Evolutionary conservation across 2,329 filamentous ascomycete species (phyloP).

Genomic region (Trichoderma polysporum): DNA sequence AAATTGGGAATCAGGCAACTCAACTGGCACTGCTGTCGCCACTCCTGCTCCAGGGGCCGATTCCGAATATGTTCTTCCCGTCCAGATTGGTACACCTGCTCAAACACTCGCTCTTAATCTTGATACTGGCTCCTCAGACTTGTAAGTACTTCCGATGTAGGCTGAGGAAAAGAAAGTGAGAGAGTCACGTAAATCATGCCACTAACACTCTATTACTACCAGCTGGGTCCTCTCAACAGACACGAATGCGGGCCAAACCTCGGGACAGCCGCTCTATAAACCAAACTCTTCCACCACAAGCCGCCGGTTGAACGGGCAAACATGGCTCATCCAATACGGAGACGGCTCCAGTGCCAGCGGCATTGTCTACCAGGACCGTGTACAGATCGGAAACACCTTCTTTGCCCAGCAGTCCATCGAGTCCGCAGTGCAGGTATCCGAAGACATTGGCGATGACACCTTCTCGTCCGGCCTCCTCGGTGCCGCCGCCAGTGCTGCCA

Average conservation of each 20-base stretch:
- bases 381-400: conserved; percentile 59
- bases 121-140: conserved; percentile 61
- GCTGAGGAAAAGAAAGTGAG: not conserved
- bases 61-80: conserved; percentile 59
- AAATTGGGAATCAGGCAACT: conserved; percentile 8
- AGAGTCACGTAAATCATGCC: not conserved
- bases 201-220: conserved; percentile 28
- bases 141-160: conserved; percentile 30
- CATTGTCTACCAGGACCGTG: conserved; percentile 64
- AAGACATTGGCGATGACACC: conserved; percentile 35
- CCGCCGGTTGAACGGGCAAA: conserved; percentile 41
- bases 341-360: conserved; percentile 64
- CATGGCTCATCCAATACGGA: conserved; percentile 63
- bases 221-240: conserved; percentile 69
- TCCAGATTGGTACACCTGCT: conserved; percentile 57
- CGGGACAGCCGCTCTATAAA: conserved; percentile 58
- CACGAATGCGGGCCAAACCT: conserved; percentile 46
- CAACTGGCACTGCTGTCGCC: conserved; percentile 29
- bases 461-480: conserved; percentile 41
- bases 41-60: conserved; percentile 43
- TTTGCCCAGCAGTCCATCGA: conserved; percentile 64
- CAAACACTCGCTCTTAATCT: conserved; percentile 66
- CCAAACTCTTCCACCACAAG: conserved; percentile 45
- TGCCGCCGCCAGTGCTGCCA: conserved; percentile 34
- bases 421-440: conserved; percentile 59